A percentile compares a stretch with the other conserved stretches of the same genome.
Conservation (phyloP, 2,329 filamentous ascomycete species). For the Fusarium sp. region DNA sequence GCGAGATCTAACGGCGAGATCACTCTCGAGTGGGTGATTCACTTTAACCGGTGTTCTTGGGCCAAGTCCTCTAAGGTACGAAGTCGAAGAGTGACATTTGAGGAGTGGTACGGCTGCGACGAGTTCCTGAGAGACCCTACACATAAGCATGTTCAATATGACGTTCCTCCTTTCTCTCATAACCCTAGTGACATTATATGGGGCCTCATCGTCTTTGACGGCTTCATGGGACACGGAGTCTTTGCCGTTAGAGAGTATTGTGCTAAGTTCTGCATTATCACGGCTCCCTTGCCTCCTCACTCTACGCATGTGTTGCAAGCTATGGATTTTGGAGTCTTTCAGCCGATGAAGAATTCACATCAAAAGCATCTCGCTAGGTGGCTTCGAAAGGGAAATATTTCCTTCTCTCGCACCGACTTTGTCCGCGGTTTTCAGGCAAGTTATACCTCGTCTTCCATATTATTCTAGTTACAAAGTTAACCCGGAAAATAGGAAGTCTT, state of each 20-base stretch:
- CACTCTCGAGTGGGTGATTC: neutral
- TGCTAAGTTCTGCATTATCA: neutral
- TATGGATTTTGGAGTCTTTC: neutral
- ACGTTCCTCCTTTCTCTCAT: neutral
- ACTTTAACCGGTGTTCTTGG: neutral
- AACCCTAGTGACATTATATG: neutral
- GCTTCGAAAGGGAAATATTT: no score
- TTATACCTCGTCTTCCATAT: neutral
- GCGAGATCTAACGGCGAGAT: no score
- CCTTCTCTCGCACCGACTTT: neutral
- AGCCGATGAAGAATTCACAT: neutral
- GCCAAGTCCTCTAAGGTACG: neutral
- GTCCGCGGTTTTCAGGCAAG: neutral
- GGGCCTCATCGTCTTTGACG: neutral
- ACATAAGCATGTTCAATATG: neutral
- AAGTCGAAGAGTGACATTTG: neutral
- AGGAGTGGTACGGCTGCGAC: no score
- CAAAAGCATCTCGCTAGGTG: neutral
- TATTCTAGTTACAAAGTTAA: neutral
- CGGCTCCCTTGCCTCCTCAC: neutral
- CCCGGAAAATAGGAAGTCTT: neutral
- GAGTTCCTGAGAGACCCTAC: neutral
- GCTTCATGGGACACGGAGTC: neutral
- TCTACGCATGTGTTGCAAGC: neutral
- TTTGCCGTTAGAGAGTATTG: neutral